Evolutionary conservation across 192 early-diverging fungal species (phyloP).

Genomic region (Coemansia aciculifera): DNA sequence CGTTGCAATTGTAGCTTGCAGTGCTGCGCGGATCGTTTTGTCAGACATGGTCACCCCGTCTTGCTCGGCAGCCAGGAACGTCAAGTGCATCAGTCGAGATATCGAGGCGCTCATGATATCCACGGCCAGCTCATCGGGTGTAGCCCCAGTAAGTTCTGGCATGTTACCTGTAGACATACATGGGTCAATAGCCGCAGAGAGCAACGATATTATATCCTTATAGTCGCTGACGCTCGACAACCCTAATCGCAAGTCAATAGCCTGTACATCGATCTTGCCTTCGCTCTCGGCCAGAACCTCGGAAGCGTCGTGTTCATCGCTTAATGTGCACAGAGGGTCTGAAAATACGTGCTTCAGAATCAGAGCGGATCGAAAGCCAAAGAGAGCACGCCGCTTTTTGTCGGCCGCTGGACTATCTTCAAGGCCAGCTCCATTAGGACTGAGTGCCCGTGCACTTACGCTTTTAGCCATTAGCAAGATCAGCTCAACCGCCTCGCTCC

Average conservation of each 20-base stretch:
- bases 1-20: conserved; percentile 12
- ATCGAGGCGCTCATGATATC: conserved; percentile 15
- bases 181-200: conserved; percentile 6
- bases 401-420: not conserved
- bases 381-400: not conserved
- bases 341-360: conserved; percentile 3
- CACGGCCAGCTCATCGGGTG: conserved; percentile 13
- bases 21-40: conserved; percentile 12
- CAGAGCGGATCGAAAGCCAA: conserved; percentile 5
- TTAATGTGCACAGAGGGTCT: not conserved
- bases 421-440: not conserved
- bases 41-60: conserved; percentile 12
- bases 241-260: conserved; percentile 14
- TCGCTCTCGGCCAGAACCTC: not conserved
- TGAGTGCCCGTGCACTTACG: not conserved
- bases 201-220: conserved; percentile 6
- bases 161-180: conserved; percentile 23
- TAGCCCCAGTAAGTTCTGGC: not conserved
- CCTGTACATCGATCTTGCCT: not conserved
- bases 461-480: conserved; percentile 18
- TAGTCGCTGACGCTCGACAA: conserved; percentile 17
- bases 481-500: conserved; percentile 17
- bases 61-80: conserved; percentile 29
- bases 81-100: conserved; percentile 20
- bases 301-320: conserved; percentile 10